A percentile compares a stretch with the other conserved stretches of the same genome.
Conservation (phyloP, 169 alveolate species). For the Cryptosporidium canis region DNA sequence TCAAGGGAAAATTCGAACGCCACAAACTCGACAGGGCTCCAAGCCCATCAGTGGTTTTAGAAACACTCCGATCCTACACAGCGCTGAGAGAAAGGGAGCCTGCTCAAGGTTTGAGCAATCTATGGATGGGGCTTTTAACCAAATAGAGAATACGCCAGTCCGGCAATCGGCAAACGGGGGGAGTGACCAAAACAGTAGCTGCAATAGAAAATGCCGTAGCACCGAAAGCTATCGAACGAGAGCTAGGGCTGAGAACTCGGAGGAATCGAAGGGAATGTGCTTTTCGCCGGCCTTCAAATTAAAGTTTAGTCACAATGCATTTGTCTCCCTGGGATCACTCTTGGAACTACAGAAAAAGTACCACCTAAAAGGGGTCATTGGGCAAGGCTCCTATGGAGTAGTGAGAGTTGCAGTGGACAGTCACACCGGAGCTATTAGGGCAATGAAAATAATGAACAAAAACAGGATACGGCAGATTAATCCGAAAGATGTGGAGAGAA, state of each 20-base stretch:
- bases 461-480: constrained; percentile 61
- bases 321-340: constrained; percentile 43
- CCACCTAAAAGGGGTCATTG: constrained; percentile 18
- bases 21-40: background rate
- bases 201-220: constrained; percentile 23
- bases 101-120: background rate
- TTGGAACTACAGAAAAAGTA: constrained; percentile 38
- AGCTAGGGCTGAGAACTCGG: background rate
- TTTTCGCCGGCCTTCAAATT: constrained; percentile 53
- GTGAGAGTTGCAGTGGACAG: constrained; percentile 55
- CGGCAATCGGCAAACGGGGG: background rate
- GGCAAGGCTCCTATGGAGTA: constrained; percentile 64
- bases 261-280: constrained; percentile 11
- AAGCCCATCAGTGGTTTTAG: background rate
- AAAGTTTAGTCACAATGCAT: constrained; percentile 41
- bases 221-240: constrained; percentile 30
- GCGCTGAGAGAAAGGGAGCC: background rate
- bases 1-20: constrained; percentile 2
- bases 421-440: constrained; percentile 16
- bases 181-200: background rate
- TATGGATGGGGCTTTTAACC: background rate
- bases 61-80: background rate
- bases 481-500: constrained; percentile 72
- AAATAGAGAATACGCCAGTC: constrained; percentile 11
- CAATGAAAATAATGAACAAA: constrained; percentile 55